Evolutionary conservation across 192 early-diverging fungal species (phyloP).

Genomic region (Chytriomyces sp.): DNA sequence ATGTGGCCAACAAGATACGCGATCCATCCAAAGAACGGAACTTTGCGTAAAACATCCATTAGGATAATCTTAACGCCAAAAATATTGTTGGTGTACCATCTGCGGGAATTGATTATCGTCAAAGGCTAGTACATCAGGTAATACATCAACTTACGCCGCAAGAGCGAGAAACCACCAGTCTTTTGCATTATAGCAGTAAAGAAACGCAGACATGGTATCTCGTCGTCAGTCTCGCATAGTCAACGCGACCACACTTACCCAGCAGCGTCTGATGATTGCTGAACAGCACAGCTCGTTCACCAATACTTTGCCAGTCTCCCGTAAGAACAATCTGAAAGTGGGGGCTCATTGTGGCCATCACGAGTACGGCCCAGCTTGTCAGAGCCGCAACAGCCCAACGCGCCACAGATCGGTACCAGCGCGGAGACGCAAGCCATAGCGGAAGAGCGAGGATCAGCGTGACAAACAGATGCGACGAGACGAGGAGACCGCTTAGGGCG

Average conservation of each 20-base stretch:
- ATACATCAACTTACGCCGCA: not conserved
- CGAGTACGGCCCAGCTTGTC: not conserved
- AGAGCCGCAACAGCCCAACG: not conserved
- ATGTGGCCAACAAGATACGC: slow-evolving; percentile 4
- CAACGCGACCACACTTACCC: too few relatives aligned
- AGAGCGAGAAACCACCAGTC: slow-evolving; percentile 26
- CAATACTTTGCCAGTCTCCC: not conserved
- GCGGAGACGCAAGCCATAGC: not conserved
- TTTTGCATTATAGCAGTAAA: too few relatives aligned
- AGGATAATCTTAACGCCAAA: slow-evolving; percentile 12
- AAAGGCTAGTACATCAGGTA: not conserved
- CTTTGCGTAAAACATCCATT: not conserved
- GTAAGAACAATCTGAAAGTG: slow-evolving; percentile 12
- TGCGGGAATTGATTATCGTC: not conserved
- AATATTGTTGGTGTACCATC: slow-evolving; percentile 4
- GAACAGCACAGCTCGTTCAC: not conserved
- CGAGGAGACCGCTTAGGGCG: not conserved
- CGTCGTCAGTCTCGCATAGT: too few relatives aligned
- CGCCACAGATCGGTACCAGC: not conserved
- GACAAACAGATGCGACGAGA: not conserved
- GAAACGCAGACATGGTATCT: too few relatives aligned
- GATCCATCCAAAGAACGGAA: slow-evolving; percentile 14
- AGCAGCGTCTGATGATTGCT: slow-evolving; percentile 21
- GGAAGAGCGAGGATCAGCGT: slow-evolving; percentile 4
- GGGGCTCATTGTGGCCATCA: not conserved